Percentiles rank a stretch among this genome's conserved stretches.
Evolutionary conservation across 129 eudicot species (phyloP).

Genomic region (Erigeron canadensis): DNA sequence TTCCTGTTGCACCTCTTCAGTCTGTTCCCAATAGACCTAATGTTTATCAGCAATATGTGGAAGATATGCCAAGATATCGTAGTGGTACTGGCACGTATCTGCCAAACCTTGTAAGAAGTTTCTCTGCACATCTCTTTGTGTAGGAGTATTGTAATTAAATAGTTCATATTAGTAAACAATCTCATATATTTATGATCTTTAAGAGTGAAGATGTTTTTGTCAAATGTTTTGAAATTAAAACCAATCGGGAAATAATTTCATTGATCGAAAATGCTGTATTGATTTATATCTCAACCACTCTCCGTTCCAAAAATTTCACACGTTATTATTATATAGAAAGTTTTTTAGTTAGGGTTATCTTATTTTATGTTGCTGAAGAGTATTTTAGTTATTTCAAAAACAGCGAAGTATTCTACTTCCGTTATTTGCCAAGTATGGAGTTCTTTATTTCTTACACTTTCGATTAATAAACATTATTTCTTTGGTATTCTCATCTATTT

Average conservation of each 20-base stretch:
- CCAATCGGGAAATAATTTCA: background rate
- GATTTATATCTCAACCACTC: background rate
- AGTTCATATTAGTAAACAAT: background rate
- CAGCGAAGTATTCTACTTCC: background rate
- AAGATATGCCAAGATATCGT: slow-evolving; percentile 84
- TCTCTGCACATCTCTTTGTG: background rate
- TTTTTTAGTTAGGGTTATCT: background rate
- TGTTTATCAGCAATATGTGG: slow-evolving; percentile 67
- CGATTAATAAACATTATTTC: too few relatives aligned
- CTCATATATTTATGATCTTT: background rate
- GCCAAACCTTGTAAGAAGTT: slow-evolving; percentile 79
- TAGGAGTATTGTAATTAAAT: background rate
- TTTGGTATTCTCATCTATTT: too few relatives aligned
- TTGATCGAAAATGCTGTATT: background rate
- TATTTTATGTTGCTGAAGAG: background rate
- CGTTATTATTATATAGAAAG: too few relatives aligned
- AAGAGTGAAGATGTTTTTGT: background rate
- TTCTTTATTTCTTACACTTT: too few relatives aligned
- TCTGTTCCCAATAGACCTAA: slow-evolving; percentile 61
- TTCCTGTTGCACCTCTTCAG: slow-evolving; percentile 68
- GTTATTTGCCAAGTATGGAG: too few relatives aligned
- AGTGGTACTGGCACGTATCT: slow-evolving; percentile 95
- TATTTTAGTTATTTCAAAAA: background rate
- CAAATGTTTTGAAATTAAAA: background rate
- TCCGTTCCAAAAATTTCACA: too few relatives aligned